Base-by-base conservation (phyloP, 2,329 filamentous ascomycete genomes). In the Phaeosphaeriaceae sp. region DNA sequence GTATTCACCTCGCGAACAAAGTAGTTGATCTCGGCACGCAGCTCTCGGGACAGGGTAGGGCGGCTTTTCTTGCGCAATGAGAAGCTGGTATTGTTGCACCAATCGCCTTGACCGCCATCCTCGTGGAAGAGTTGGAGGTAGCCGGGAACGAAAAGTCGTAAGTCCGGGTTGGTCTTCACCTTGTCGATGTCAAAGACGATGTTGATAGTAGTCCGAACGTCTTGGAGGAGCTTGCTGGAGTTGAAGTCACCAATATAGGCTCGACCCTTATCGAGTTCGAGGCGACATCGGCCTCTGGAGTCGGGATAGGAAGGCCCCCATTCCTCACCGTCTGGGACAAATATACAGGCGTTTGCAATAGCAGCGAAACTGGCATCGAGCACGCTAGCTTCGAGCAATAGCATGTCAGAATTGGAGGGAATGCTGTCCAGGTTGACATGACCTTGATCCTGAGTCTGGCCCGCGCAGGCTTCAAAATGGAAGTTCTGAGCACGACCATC, bases 91-190 rank as follows among this genome's bases (percentile, higher is more conserved):
- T 53, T 42, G 33, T 52, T 45, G 20, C 54, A 52, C 54, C 48
- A 52, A 21, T 50, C 51, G 7, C 41, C 41, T 1, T 48, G 49
- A 15, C 45, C 49, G 24, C 48, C 48, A n/a, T 48, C 20, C 1
- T 27, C 45, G 31, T 57, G 48, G 54, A 57, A 57, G 36, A 53
- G 46, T 24, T 47, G 24, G 15, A 33, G 17, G 24, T 57, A 57
- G 22, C 54, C 48, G 5, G 33, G 25, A 20, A 57, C 22, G 19
- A 40, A 57, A 2, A 57, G 42, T 6, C 49, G 54, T 20, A 48
- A 42, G 1, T 48, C 36, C 2, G 20, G 11, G 42, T 44, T 40
- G 40, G 19, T 15, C 17, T 49, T 33, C 13, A 53, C 24, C 45
- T 51, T 41, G 40, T 33, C 21, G 48, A 42, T 3, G 2, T 22